A percentile compares a stretch with the other conserved stretches of the same genome.
phyloP scores from a whole-genome alignment of 2,329 filamentous ascomycete genomes.

The Fusarium illudens region DNA sequence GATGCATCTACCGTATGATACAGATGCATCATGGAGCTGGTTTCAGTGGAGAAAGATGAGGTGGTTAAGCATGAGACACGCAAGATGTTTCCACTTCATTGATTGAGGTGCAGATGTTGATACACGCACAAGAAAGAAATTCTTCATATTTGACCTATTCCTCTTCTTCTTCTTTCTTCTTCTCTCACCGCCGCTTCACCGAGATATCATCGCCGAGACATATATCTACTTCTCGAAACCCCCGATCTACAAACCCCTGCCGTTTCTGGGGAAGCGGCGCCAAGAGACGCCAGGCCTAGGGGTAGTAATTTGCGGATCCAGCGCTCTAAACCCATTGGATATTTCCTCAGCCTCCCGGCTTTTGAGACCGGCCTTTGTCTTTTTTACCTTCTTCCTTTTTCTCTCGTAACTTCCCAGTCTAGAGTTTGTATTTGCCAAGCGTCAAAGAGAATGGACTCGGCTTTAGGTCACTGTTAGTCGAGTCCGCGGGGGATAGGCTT shows the following conservation, averaged over 20 bases:
- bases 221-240: neutral
- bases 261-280: constrained; percentile 32
- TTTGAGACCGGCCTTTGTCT: neutral
- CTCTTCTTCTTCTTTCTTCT: neutral
- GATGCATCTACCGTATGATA: neutral
- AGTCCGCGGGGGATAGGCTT: constrained; percentile 9
- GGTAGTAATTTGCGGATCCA: constrained; percentile 15
- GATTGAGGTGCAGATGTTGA: neutral
- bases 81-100: constrained; percentile 1
- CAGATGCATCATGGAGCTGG: neutral
- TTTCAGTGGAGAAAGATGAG: constrained; percentile 24
- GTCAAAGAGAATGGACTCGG: constrained; percentile 12
- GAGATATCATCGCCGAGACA: neutral
- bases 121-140: neutral
- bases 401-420: neutral
- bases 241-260: constrained; percentile 2
- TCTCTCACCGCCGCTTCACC: neutral
- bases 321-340: constrained; percentile 8
- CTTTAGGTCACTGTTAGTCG: constrained; percentile 10
- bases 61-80: constrained; percentile 20
- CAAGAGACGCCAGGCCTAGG: constrained; percentile 20
- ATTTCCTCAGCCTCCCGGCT: constrained; percentile 25
- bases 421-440: neutral
- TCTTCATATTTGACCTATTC: neutral
- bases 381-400: neutral